Conservation (phyloP, 192 early-diverging fungal species). For the Gigaspora rosea region DNA sequence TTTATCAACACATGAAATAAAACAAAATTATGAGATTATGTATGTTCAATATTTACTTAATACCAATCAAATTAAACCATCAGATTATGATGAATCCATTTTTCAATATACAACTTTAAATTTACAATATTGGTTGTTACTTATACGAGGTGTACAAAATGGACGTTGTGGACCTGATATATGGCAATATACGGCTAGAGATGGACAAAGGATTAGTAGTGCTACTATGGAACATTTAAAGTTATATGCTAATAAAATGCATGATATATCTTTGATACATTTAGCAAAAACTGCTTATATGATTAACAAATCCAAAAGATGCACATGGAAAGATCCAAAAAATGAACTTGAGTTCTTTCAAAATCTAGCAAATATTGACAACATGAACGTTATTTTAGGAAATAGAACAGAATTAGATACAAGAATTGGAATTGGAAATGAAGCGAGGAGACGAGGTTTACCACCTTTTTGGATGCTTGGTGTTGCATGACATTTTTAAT, state of each 20-base stretch:
- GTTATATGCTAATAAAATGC: constrained; percentile 37
- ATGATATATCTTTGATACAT: constrained; percentile 50
- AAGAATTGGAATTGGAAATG: constrained; percentile 35
- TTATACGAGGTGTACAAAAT: constrained; percentile 56
- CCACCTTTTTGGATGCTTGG: constrained; percentile 61
- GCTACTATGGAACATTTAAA: constrained; percentile 48
- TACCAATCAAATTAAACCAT: background rate
- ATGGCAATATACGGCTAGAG: constrained; percentile 56
- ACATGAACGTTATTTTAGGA: constrained; percentile 27
- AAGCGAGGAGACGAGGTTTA: constrained; percentile 43
- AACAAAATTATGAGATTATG: constrained; percentile 36
- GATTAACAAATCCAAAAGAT: constrained; percentile 30
- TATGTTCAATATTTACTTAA: background rate
- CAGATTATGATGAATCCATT: background rate
- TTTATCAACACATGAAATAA: constrained; percentile 24
- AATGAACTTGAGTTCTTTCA: constrained; percentile 32
- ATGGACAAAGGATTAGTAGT: constrained; percentile 44
- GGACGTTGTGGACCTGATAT: constrained; percentile 50
- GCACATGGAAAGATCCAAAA: constrained; percentile 4
- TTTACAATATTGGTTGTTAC: constrained; percentile 59
- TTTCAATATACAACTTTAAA: constrained; percentile 48
- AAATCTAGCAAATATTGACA: constrained; percentile 13
- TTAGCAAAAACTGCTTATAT: constrained; percentile 50
- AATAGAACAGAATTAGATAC: constrained; percentile 39
- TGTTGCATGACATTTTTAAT: constrained; percentile 23